Base-by-base conservation (phyloP, 2,329 filamentous ascomycete species). In the Colletotrichum sp. region DNA sequence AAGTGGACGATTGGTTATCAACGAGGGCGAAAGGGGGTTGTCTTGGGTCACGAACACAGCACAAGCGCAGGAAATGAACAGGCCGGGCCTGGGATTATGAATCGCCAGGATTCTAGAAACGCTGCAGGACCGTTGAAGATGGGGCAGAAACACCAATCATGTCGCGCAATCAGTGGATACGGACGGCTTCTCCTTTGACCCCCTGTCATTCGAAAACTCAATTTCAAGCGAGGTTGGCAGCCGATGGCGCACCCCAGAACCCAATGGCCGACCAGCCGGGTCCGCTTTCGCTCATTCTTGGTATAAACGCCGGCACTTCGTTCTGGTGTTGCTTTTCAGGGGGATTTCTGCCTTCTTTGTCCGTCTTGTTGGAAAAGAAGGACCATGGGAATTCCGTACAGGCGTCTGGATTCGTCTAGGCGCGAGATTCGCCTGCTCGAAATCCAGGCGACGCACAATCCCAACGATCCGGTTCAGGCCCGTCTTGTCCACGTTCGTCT, bases 351-450 rank as follows among this genome's bases (percentile, higher is more conserved):
- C 57, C 18, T 75, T 43, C 32, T 21, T 59, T 28, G 64, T 59
- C 66, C 32, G 36, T 32, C 28, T 26, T 24, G 15, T 57, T 15
- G 16, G 28, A 43, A 43, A 43, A 75, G 72, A 70, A 75, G 64
- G 21, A 59, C 73, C 34, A 52, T 52, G 43, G 21, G 43, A 52
- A 52, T 52, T 52, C 43, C 43, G 24, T 80, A 80, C 71, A 71
- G 77, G 39, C 74, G 76, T 30, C 75, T 82, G 61, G 78, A 80
- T 66, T 72, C 76, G 60, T 76, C 78, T 28, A 77, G 75, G 63
- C 78, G 76, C 72, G 83, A 84, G 74, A 78, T 84, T 24, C 83
- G 83, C 32, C 77, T 84, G 69, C 76, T 85, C 13, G 83, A 84
- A 73, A 77, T 85, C 39, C 80, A 82, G 60, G 78, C 83, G 10